Base-by-base conservation (phyloP, 805 yeast species). In the Wickerhamiella musiphila region DNA sequence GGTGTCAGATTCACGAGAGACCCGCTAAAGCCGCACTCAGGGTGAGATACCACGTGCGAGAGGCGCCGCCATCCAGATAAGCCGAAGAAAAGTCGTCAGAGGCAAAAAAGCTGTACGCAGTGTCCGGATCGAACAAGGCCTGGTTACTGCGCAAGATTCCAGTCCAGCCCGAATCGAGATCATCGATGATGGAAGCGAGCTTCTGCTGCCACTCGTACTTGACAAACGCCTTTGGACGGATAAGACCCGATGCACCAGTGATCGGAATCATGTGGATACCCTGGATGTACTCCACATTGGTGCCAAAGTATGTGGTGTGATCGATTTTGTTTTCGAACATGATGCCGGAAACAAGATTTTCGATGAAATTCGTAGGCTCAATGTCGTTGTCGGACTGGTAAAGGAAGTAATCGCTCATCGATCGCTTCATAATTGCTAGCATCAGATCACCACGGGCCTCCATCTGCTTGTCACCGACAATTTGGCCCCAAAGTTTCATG, bases 21-120 rank as follows among this genome's bases (percentile, higher is more conserved):
- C 49, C 46, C 7, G 43, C 44, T 14, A 51, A 39, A 5, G 48
- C 49, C 11, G 57, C 93, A 28, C 79, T 63, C 42, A 68, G 78
- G 0, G 93, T 72, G 40, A 83, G 58, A 9, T 84, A 73, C 93
- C 94, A 83, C 0, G 94, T 76, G 39, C 73, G 58, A 18, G 86
- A 73, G 63, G 82, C 86, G 2, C 95, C 95, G 35, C 69, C 68
- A 46, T 84, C 95, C 29, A 84, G 66, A 41, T 63, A 65, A 3
- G 51, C 45, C n/a, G 58, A 56, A 28, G 59, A 48, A 64, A 79
- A 83, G 34, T 56, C 57, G 5, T 58, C 43, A 21, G 66, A 48
- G 1, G 73, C 49, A 49, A 79, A 81, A 54, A 68, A 82, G 2
- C 55, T 41, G 48, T 71, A 81, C 0, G 92, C 63, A 1, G 63